Percentiles rank a stretch among this genome's conserved stretches.
Evolutionary conservation across 108 stramenopile species (phyloP).

Genomic region (Nannochloropsis salina): DNA sequence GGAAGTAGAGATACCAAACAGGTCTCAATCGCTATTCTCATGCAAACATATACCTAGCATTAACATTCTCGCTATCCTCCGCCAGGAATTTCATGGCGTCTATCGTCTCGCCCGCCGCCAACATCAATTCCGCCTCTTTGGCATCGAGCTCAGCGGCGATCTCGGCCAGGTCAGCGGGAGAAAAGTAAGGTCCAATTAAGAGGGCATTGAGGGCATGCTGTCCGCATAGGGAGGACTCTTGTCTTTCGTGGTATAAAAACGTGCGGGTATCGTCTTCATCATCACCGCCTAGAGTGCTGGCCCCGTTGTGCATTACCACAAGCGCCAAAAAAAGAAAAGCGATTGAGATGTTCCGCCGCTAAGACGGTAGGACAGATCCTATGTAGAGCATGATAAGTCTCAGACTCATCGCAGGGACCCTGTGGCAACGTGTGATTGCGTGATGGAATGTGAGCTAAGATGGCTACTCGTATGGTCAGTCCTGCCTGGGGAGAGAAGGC

Average conservation of each 20-base stretch:
- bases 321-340: too few relatives aligned
- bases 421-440: too few relatives aligned
- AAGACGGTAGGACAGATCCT: too few relatives aligned
- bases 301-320: too few relatives aligned
- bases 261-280: not conserved
- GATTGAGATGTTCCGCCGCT: too few relatives aligned
- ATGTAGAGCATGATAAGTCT: too few relatives aligned
- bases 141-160: conserved; percentile 72
- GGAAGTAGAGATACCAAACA: not conserved
- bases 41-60: not conserved
- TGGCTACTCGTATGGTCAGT: too few relatives aligned
- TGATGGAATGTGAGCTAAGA: too few relatives aligned
- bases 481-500: too few relatives aligned
- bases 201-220: conserved; percentile 87
- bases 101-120: conserved; percentile 36
- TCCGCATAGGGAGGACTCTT: conserved; percentile 73
- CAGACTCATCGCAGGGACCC: too few relatives aligned
- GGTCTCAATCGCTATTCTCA: not conserved
- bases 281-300: not conserved
- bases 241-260: conserved; percentile 78
- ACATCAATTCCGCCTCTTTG: conserved; percentile 71
- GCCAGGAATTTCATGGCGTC: conserved; percentile 21
- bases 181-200: conserved; percentile 65
- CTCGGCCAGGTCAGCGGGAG: conserved; percentile 62
- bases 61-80: conserved; percentile 35